phyloP scores from a whole-genome alignment of 257 asterid species.

The Cordia subcordata region DNA sequence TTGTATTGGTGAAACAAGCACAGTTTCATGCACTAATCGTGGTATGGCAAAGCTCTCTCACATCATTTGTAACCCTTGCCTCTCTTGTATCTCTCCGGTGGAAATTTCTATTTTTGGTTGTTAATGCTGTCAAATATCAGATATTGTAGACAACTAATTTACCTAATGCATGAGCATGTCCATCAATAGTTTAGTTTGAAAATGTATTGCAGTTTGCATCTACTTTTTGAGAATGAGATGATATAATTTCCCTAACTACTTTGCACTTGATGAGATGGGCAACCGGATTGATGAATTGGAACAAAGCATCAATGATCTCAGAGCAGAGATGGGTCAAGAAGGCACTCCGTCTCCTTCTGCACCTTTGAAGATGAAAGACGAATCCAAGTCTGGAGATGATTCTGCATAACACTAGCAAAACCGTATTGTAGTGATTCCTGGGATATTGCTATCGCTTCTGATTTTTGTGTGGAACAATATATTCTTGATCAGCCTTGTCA shows the following conservation, averaged over 20 bases:
- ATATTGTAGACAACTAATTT: no score
- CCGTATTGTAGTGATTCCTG: background rate
- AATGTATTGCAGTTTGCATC: no score
- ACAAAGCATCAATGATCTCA: constrained; percentile 86
- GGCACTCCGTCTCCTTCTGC: constrained; percentile 76
- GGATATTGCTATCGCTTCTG: background rate
- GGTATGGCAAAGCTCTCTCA: no score
- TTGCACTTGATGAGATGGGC: constrained; percentile 91
- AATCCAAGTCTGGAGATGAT: constrained; percentile 46
- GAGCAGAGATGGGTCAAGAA: constrained; percentile 85
- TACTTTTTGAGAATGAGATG: no score
- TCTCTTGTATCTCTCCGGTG: no score
- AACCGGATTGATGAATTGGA: constrained; percentile 79
- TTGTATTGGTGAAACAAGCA: no score
- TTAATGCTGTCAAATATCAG: no score
- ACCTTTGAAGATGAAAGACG: constrained; percentile 45
- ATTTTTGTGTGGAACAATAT: constrained; percentile 2
- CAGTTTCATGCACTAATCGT: no score
- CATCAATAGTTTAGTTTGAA: no score
- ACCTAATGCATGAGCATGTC: no score
- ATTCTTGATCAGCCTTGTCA: background rate
- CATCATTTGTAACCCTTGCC: no score
- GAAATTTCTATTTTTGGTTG: no score
- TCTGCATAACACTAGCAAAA: constrained; percentile 19
- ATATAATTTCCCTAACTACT: constrained; percentile 36